A percentile compares a stretch with the other conserved stretches of the same genome.
These are phyloP conservation scores for Calycina marina DNA, from an alignment of 2,329 filamentous ascomycete genomes.

Conservation along the genomic window DNA sequence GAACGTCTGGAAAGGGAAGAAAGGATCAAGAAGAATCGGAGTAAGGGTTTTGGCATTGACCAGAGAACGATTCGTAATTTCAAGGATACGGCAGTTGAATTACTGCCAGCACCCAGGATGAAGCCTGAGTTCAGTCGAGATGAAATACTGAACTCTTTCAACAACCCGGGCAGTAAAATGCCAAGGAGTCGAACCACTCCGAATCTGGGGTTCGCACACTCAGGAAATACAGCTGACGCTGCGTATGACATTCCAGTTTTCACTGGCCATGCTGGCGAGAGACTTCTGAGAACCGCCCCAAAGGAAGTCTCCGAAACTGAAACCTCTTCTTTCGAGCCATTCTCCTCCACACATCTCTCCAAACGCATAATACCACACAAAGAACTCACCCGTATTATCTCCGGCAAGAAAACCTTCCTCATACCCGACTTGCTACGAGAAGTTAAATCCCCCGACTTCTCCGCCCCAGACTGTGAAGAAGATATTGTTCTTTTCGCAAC, in stretches of 20 bases:
- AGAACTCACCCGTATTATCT: conserved; percentile 62
- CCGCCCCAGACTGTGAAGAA: conserved; percentile 66
- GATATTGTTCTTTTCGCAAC: conserved; percentile 86
- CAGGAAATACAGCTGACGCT: background rate
- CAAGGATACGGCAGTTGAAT: conserved; percentile 40
- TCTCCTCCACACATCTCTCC: conserved; percentile 71
- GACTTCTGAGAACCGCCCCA: conserved; percentile 11
- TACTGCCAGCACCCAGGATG: conserved; percentile 33
- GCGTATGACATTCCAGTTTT: background rate
- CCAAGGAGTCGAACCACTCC: conserved; percentile 27
- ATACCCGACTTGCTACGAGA: conserved; percentile 69
- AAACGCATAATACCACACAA: conserved; percentile 72
- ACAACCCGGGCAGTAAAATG: conserved; percentile 21
- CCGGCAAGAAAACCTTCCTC: conserved; percentile 60
- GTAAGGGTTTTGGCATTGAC: conserved; percentile 40
- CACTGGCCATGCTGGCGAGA: background rate
- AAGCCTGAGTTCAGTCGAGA: conserved; percentile 45
- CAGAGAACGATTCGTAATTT: conserved; percentile 43
- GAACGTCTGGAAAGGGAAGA: conserved; percentile 34
- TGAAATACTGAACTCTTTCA: conserved; percentile 33
- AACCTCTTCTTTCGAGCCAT: conserved; percentile 63
- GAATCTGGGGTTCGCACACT: conserved; percentile 4
- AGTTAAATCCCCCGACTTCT: conserved; percentile 72
- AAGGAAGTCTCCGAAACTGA: conserved; percentile 30
- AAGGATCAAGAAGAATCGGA: conserved; percentile 37